Evolutionary conservation across 1,284 basidiomycete genomes (phyloP), one percentile per base, ranked within the genome.

Genomic region (Schizopora paradoxa): DNA sequence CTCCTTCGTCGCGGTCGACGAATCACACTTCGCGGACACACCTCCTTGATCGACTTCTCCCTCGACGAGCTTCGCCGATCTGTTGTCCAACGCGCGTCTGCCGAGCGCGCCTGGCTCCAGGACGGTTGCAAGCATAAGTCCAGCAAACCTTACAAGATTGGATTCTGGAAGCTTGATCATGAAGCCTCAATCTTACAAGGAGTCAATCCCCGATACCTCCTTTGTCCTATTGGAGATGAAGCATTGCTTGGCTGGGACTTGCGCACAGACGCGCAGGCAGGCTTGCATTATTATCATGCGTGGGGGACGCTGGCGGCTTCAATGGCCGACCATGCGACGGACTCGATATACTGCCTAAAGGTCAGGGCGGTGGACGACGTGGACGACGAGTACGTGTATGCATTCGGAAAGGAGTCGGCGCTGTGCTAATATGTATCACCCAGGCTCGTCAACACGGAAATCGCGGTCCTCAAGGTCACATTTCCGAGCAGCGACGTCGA

Each of bases 311-410:
- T 13, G 43, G 45, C 4, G 40, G 45, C 8, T 46, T 50, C 18
- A 50, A 50, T 34, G 48, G 45, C 22, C 48, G 43, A 46, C 14
- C 46, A 50, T 37, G 37, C 44, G 33, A 42, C 43, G 16, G 31
- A 44, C n/a, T 50, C 48, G 23, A 26, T 50, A 32, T 50, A 50
- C 31, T 50, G 48, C 43, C 45, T 50, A 22, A 50, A n/a, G n/a
- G n/a, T n/a, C n/a, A n/a, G n/a, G n/a, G n/a, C n/a, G n/a, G n/a
- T n/a, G n/a, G n/a, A n/a, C n/a, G n/a, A n/a, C n/a, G n/a, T n/a
- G n/a, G n/a, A n/a, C n/a, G n/a, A n/a, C n/a, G n/a, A n/a, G n/a
- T n/a, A n/a, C n/a, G n/a, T n/a, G n/a, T n/a, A n/a, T n/a, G n/a
- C n/a, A n/a, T n/a, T 44, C 7, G 48, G 48, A 26, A 50, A 45